Evolutionary conservation across 345 rosid genomes (phyloP).

Genomic region (Toxicodendron radicans): DNA sequence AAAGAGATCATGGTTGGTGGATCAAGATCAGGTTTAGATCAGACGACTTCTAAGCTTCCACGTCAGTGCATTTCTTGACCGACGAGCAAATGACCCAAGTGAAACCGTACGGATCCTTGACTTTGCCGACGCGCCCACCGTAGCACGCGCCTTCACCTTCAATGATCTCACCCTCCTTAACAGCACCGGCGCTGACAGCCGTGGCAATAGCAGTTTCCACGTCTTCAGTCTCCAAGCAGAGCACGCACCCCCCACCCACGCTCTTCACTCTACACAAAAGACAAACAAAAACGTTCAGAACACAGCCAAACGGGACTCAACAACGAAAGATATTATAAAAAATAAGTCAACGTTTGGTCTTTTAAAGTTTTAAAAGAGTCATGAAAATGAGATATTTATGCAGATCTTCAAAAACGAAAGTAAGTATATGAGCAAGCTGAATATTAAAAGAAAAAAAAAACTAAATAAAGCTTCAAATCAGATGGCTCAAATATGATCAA

Average conservation of each 20-base stretch:
- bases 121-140: slow-evolving; percentile 58
- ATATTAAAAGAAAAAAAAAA: too few relatives aligned
- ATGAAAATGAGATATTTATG: too few relatives aligned
- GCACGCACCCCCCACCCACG: slow-evolving; percentile 22
- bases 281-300: neutral
- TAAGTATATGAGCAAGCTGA: too few relatives aligned
- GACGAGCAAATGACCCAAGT: slow-evolving; percentile 67
- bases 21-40: slow-evolving; percentile 26
- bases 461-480: too few relatives aligned
- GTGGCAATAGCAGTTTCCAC: slow-evolving; percentile 61
- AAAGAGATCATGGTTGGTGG: neutral
- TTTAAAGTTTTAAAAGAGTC: neutral
- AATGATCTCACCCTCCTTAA: slow-evolving; percentile 43
- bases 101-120: slow-evolving; percentile 81
- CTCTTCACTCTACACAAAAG: slow-evolving; percentile 36
- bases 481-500: too few relatives aligned
- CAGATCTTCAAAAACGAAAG: too few relatives aligned
- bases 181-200: slow-evolving; percentile 74
- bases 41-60: slow-evolving; percentile 45
- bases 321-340: neutral
- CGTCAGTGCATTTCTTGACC: slow-evolving; percentile 32
- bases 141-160: slow-evolving; percentile 48
- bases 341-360: neutral
- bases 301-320: neutral
- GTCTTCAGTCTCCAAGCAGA: slow-evolving; percentile 66